phyloP scores from a whole-genome alignment of 1,284 basidiomycete species.

The Trichosporon sp. region DNA sequence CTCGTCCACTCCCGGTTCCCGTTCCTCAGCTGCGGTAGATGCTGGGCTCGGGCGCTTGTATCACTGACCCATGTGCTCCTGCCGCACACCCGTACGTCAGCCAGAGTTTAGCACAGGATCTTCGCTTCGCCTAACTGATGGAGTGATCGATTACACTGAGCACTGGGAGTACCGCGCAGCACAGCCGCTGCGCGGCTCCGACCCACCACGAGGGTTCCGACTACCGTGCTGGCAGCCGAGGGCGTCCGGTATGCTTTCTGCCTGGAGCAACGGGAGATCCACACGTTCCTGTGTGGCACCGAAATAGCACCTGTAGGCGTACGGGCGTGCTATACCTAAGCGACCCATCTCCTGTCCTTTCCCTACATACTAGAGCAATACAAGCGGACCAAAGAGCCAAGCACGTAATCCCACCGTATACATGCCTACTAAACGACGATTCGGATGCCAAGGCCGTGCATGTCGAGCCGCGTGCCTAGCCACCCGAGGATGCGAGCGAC shows the following conservation, averaged over 20 bases:
- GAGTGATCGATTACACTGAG: no score
- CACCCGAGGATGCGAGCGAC: slow-evolving; percentile 21
- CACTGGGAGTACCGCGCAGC: not conserved
- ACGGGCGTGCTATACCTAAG: not conserved
- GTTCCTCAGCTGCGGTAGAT: no score
- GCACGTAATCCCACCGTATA: not conserved
- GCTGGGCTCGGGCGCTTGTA: no score
- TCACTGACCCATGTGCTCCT: no score
- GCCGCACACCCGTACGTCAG: not conserved
- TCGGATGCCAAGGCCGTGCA: slow-evolving; percentile 22
- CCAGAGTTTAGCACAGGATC: not conserved
- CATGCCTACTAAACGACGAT: slow-evolving; percentile 21
- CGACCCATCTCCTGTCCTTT: not conserved
- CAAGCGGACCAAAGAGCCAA: not conserved
- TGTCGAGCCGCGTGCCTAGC: slow-evolving; percentile 25
- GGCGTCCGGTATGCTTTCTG: not conserved
- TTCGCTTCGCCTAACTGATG: no score
- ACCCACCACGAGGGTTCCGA: not conserved
- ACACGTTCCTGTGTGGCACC: not conserved
- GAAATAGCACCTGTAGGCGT: not conserved
- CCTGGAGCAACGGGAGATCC: not conserved
- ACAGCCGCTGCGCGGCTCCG: not conserved
- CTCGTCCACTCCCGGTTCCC: not conserved
- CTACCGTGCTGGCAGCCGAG: slow-evolving; percentile 1
- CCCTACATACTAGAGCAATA: not conserved